phyloP scores from a whole-genome alignment of 2,329 filamentous ascomycete species.

The Aspergillus pseudoglaucus region DNA sequence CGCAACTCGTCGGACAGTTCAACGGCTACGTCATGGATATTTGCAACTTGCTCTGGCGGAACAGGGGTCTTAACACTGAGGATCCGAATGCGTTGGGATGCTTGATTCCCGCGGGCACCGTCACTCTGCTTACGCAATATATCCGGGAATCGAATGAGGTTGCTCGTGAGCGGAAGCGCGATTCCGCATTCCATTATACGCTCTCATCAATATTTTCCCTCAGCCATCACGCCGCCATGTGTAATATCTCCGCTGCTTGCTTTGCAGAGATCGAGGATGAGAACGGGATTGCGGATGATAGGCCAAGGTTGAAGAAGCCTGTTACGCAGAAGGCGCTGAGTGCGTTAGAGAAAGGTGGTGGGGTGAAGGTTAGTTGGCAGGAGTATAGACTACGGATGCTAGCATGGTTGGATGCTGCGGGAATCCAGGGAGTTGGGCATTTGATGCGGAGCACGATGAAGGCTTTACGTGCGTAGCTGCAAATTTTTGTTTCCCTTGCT shows the following conservation, averaged over 20 bases:
- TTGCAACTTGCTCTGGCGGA: constrained; percentile 76
- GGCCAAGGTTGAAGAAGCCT: constrained; percentile 40
- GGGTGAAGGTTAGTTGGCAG: constrained; percentile 62
- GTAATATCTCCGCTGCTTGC: constrained; percentile 41
- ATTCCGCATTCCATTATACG: constrained; percentile 24
- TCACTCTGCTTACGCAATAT: constrained; percentile 38
- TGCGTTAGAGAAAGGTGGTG: constrained; percentile 58
- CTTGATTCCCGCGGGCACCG: constrained; percentile 42
- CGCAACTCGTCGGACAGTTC: constrained; percentile 60
- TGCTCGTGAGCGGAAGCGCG: constrained; percentile 22
- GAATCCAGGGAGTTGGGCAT: constrained; percentile 59
- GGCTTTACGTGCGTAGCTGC: constrained; percentile 44
- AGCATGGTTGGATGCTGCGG: constrained; percentile 57
- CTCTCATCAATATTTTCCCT: constrained; percentile 42
- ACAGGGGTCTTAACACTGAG: constrained; percentile 59
- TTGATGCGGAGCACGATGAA: constrained; percentile 79
- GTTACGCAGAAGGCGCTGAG: constrained; percentile 62
- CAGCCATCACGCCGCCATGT: constrained; percentile 41
- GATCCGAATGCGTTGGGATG: constrained; percentile 58
- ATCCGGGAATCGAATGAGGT: constrained; percentile 33
- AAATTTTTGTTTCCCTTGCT: no score
- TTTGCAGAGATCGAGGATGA: constrained; percentile 46
- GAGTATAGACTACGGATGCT: constrained; percentile 70
- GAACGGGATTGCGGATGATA: constrained; percentile 15
- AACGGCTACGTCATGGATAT: constrained; percentile 84